These are phyloP conservation scores for Cystobasidiaceae sp. DNA, from an alignment of 1,284 basidiomycete species.

Conservation along the genomic window DNA sequence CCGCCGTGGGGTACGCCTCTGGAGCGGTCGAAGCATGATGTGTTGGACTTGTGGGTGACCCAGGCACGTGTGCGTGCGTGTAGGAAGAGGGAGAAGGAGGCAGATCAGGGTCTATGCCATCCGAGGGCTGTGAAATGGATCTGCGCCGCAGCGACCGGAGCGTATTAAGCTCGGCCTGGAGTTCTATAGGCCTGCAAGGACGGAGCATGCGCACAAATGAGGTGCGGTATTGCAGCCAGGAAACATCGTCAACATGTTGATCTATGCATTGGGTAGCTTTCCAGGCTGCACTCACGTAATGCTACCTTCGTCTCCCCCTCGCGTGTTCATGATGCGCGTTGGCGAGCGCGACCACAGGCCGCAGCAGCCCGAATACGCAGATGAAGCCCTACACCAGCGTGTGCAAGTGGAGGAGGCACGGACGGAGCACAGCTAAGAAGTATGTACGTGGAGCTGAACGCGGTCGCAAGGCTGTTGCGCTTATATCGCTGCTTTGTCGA, in stretches of 20 bases:
- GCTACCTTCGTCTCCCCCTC: constrained; percentile 3
- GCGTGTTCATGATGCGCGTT: background rate
- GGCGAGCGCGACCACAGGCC: background rate
- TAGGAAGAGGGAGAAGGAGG: constrained; percentile 21
- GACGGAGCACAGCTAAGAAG: too few species aligned
- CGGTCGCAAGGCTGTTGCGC: too few species aligned
- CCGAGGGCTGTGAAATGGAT: constrained; percentile 31
- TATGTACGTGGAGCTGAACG: too few species aligned
- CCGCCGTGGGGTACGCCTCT: background rate
- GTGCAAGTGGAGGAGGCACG: too few species aligned
- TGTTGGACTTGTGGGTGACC: background rate
- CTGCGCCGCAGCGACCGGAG: constrained; percentile 29
- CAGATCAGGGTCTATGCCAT: constrained; percentile 33
- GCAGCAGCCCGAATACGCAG: background rate
- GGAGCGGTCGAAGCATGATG: background rate
- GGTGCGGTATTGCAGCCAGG: too few species aligned
- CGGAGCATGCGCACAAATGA: background rate
- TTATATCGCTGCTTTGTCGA: too few species aligned
- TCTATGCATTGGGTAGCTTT: background rate
- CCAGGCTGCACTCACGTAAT: constrained; percentile 3
- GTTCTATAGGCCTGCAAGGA: constrained; percentile 23
- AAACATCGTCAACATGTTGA: background rate
- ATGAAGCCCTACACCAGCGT: too few species aligned
- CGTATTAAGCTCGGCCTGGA: constrained; percentile 34
- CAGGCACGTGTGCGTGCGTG: background rate